Evolutionary conservation across 768 basidiomycete species (phyloP), one percentile per base, ranked within the genome.

Genomic region (Ephemerocybe angulata): DNA sequence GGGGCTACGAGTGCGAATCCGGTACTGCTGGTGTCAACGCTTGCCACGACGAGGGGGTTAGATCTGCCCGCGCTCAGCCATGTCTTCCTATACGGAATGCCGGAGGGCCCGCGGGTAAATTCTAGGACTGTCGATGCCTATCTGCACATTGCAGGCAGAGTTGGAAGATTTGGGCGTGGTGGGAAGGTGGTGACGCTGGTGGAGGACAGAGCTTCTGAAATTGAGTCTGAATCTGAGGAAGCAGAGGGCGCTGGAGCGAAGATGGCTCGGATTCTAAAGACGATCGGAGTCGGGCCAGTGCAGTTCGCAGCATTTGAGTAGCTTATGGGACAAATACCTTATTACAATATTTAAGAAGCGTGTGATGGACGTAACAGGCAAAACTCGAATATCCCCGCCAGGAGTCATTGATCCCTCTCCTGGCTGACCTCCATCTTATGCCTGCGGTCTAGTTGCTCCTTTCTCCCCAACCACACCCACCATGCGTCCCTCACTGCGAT

Each of bases 21-120:
- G 22, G 80, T 69, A 22, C 65, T 91, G 62, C 73, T 92, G 29
- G 85, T 92, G 37, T 77, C 80, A 13, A 90, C 88, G 1, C 70
- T 81, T 22, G 86, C 87, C 17, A 84, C 84, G 19, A 82, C 81
- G 31, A 83, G 90, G 46, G 89, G 89, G 25, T 68, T 92, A 47
- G 88, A 92, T 70, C 67, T 91, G 50, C 85, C 84, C 10, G 77
- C 76, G 57, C 72, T 91, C 61, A 80, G 81, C 44, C 89, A 90
- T 64, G 88, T 91, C 19, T 90, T 92, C 65, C 72, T 90, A 48
- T 68, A 87, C 42, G 88, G 88, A 3, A 70, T 86, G 2, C 78
- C 82, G 5, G 77, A 80, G 55, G 77, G 73, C 28, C 68, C 62
- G 43, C 33, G 29, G 28, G 70, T 74, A 33, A 71, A 63, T 44